phyloP scores from a whole-genome alignment of 352 stramenopile species.

The Globisporangium cylindrosporum region DNA sequence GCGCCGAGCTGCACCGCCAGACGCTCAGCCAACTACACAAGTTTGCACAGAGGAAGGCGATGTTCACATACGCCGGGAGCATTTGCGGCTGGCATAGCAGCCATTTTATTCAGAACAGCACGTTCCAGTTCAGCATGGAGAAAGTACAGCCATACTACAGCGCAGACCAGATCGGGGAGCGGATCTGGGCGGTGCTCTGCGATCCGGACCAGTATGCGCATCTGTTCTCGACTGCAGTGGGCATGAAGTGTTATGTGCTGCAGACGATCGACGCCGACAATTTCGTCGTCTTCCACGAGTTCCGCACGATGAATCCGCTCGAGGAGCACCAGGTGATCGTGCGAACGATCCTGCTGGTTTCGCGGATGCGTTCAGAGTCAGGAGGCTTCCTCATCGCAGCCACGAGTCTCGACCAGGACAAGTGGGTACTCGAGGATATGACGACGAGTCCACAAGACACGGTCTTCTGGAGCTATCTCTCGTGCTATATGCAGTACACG shows the following conservation, averaged over 20 bases:
- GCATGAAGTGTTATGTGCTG: constrained; percentile 15
- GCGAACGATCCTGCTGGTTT: constrained; percentile 10
- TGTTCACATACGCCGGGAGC: neutral
- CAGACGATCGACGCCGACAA: constrained; percentile 18
- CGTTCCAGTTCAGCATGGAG: constrained; percentile 13
- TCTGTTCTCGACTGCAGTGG: constrained; percentile 8
- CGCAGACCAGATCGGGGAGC: neutral
- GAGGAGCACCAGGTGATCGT: neutral
- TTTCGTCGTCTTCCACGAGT: constrained; percentile 15
- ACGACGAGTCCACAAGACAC: neutral
- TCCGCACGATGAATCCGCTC: constrained; percentile 11
- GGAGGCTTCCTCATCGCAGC: neutral
- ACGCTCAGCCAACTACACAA: neutral
- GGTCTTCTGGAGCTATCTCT: constrained; percentile 15
- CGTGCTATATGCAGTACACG: constrained; percentile 8
- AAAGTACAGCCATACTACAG: neutral
- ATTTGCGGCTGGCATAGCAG: constrained; percentile 13
- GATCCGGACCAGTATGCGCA: constrained; percentile 1
- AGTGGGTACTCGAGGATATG: constrained; percentile 3
- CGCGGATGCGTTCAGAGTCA: neutral
- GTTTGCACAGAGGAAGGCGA: neutral
- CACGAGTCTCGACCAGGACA: constrained; percentile 8
- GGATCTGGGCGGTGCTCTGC: constrained; percentile 9
- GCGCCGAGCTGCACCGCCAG: neutral
- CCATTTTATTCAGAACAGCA: neutral